These are phyloP conservation scores for Aspergillus chevalieri DNA, from an alignment of 2,329 filamentous ascomycete species.

Conservation along the genomic window DNA sequence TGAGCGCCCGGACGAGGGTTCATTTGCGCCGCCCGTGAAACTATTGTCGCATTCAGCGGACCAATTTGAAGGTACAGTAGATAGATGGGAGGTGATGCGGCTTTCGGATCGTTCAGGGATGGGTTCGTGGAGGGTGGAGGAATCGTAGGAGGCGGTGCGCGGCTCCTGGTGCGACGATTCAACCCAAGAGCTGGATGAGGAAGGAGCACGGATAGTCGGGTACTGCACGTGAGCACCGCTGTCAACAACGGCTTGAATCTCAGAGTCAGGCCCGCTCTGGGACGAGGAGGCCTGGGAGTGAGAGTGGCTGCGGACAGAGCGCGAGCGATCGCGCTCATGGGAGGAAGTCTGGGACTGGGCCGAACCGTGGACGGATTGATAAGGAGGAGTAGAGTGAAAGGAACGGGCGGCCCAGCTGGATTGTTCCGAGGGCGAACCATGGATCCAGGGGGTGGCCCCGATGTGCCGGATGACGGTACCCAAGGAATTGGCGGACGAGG, in stretches of 20 bases:
- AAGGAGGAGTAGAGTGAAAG: conserved; percentile 36
- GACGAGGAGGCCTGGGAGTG: conserved; percentile 30
- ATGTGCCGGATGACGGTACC: conserved; percentile 37
- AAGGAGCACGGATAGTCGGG: conserved; percentile 30
- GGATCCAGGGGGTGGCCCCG: conserved; percentile 28
- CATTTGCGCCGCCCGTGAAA: conserved; percentile 15
- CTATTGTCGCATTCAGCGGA: conserved; percentile 29
- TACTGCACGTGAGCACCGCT: conserved; percentile 34
- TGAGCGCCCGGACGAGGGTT: conserved; percentile 13
- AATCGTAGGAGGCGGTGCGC: conserved; percentile 11
- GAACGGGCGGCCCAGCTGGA: conserved; percentile 30
- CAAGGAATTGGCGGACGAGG: conserved; percentile 36
- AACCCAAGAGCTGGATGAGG: conserved; percentile 37
- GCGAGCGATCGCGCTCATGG: conserved; percentile 21
- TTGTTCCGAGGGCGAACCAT: conserved; percentile 27
- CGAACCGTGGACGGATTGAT: conserved; percentile 22
- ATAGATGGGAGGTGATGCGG: conserved; percentile 39
- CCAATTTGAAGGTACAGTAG: conserved; percentile 40
- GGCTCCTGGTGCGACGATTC: conserved; percentile 22
- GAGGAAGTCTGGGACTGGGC: conserved; percentile 29
- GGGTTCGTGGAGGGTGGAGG: neutral
- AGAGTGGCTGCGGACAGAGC: conserved; percentile 23
- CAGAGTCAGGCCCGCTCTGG: conserved; percentile 29
- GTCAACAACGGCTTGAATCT: conserved; percentile 32
- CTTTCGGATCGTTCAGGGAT: conserved; percentile 22